phyloP scores from a whole-genome alignment of 1,284 basidiomycete genomes.

The Irpex lacteus region DNA sequence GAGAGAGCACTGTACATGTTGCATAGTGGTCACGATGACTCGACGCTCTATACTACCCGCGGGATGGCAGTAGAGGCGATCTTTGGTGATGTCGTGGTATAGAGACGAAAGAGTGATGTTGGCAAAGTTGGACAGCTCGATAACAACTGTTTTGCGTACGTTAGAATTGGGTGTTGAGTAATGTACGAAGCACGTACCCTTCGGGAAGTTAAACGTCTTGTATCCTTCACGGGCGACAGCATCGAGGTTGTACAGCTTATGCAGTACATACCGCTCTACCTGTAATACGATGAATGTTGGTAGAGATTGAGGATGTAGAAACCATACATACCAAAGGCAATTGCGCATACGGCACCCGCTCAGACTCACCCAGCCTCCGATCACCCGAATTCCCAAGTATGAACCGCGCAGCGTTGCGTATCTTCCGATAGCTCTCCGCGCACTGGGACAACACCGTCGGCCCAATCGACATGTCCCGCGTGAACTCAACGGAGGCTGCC shows the following conservation, averaged over 20 bases:
- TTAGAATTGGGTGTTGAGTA: neutral
- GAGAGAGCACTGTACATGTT: slow-evolving; percentile 48
- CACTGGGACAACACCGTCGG: slow-evolving; percentile 76
- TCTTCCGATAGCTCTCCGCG: slow-evolving; percentile 79
- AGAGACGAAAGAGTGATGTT: slow-evolving; percentile 75
- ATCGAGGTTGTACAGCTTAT: slow-evolving; percentile 79
- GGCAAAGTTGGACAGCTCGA: slow-evolving; percentile 60
- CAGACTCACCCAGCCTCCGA: slow-evolving; percentile 26
- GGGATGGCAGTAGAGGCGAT: slow-evolving; percentile 81
- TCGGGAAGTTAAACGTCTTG: slow-evolving; percentile 77
- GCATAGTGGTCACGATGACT: slow-evolving; percentile 69
- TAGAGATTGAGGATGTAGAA: neutral
- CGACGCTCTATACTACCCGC: slow-evolving; percentile 52
- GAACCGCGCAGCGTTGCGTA: slow-evolving; percentile 90
- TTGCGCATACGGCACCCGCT: slow-evolving; percentile 40
- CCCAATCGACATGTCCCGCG: slow-evolving; percentile 86
- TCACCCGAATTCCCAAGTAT: slow-evolving; percentile 78
- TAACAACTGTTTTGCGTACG: slow-evolving; percentile 43
- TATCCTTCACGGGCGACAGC: slow-evolving; percentile 68
- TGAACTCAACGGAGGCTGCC: slow-evolving; percentile 91
- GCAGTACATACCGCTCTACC: slow-evolving; percentile 86
- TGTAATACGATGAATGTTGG: slow-evolving; percentile 28
- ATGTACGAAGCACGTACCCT: slow-evolving; percentile 49
- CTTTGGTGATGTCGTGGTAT: slow-evolving; percentile 93
- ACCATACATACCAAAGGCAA: slow-evolving; percentile 49